Conservation (phyloP, 345 rosid genomes). For the Barbarea vulgaris region DNA sequence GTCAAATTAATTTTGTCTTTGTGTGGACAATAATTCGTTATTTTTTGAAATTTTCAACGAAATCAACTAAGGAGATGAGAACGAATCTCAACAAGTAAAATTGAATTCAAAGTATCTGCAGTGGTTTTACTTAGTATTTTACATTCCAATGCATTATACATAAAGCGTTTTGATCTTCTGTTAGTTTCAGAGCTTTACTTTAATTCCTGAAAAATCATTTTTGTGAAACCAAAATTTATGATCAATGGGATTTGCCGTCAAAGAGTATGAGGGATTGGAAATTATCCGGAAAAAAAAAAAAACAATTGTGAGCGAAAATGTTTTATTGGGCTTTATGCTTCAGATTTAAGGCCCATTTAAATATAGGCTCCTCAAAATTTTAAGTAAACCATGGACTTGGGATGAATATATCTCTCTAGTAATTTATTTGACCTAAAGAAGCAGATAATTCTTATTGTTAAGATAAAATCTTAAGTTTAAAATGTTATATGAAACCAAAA, state of each 20-base stretch:
- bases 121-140: background rate
- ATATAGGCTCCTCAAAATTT: background rate
- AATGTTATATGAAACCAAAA: background rate
- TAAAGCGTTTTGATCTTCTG: background rate
- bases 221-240: background rate
- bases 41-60: constrained; percentile 6
- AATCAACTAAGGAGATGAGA: background rate
- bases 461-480: background rate
- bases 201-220: background rate
- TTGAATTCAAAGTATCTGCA: background rate
- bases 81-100: background rate
- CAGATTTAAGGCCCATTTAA: background rate
- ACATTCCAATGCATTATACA: background rate
- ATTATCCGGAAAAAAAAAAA: background rate
- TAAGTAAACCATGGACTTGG: background rate
- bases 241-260: background rate
- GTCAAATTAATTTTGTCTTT: constrained; percentile 15
- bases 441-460: background rate
- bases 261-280: background rate
- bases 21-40: background rate
- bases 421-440: background rate
- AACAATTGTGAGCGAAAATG: too few species aligned
- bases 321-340: too few species aligned
- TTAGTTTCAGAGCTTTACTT: background rate
- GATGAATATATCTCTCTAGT: background rate